These are phyloP conservation scores for Tephrocybe sp. DNA, from an alignment of 768 basidiomycete genomes.

Conservation along the genomic window DNA sequence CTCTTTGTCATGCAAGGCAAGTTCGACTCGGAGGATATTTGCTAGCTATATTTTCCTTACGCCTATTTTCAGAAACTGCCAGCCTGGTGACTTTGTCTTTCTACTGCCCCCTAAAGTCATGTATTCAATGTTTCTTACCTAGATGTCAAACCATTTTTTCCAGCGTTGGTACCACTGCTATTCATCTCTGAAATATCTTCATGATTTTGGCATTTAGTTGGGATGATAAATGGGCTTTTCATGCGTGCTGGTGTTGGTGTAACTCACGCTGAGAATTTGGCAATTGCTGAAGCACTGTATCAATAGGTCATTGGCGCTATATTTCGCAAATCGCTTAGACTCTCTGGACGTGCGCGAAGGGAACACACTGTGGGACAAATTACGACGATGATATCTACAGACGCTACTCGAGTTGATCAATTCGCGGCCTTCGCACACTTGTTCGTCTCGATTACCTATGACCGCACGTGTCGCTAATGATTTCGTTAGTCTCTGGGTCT, in stretches of 20 bases:
- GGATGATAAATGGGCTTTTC: constrained; percentile 48
- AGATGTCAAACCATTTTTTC: constrained; percentile 48
- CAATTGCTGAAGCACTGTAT: background rate
- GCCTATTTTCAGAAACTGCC: constrained; percentile 37
- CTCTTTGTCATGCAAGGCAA: constrained; percentile 63
- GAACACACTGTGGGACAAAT: constrained; percentile 66
- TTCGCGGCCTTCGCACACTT: constrained; percentile 43
- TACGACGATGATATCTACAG: constrained; percentile 69
- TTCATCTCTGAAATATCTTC: background rate
- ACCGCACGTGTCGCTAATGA: background rate
- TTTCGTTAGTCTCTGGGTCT: constrained; percentile 49
- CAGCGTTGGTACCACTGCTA: constrained; percentile 28
- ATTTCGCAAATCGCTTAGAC: constrained; percentile 66
- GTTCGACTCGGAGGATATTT: too few species aligned
- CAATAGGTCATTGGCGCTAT: constrained; percentile 45
- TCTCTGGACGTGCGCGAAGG: constrained; percentile 59
- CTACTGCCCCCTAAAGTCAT: background rate
- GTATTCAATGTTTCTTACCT: background rate
- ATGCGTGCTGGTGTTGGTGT: constrained; percentile 46
- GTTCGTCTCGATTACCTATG: constrained; percentile 25
- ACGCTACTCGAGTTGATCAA: constrained; percentile 55
- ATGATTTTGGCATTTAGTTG: constrained; percentile 24
- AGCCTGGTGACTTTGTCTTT: constrained; percentile 34
- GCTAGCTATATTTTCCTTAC: too few species aligned
- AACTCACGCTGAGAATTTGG: background rate